Percentiles rank a stretch among this genome's conserved stretches.
Evolutionary conservation across 768 basidiomycete species (phyloP).

Genomic region (Lentinula lateritia): DNA sequence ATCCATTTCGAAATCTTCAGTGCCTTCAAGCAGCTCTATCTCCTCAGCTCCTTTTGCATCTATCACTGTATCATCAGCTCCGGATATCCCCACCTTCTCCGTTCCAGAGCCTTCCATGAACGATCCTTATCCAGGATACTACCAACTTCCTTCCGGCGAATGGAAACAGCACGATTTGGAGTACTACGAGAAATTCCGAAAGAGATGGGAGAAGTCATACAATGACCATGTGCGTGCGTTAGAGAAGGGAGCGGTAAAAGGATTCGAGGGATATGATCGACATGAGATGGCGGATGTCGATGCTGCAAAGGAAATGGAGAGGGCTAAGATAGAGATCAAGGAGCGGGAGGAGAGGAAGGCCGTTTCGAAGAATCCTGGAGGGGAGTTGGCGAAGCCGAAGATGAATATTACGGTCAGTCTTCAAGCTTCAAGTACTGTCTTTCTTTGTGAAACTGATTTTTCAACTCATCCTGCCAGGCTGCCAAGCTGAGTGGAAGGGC

Average conservation of each 20-base stretch:
- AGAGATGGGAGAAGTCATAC: constrained; percentile 72
- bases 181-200: constrained; percentile 64
- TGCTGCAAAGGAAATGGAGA: constrained; percentile 72
- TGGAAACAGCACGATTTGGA: constrained; percentile 72
- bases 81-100: constrained; percentile 57
- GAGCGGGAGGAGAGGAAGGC: constrained; percentile 75
- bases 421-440: too few relatives aligned
- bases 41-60: constrained; percentile 18
- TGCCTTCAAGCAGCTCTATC: background rate
- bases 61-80: constrained; percentile 53
- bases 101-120: constrained; percentile 69
- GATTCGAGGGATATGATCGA: constrained; percentile 61
- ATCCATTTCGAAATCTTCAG: constrained; percentile 15
- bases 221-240: constrained; percentile 66
- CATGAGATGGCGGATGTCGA: constrained; percentile 56
- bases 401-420: constrained; percentile 76
- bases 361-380: constrained; percentile 54
- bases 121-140: constrained; percentile 85
- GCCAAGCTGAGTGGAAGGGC: constrained; percentile 70
- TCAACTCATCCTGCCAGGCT: constrained; percentile 34
- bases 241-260: constrained; percentile 62
- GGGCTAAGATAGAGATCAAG: constrained; percentile 66
- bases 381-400: constrained; percentile 57
- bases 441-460: background rate
- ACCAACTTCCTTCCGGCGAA: constrained; percentile 72